These are phyloP conservation scores for Tolypocladium nubicola DNA, from an alignment of 2,329 filamentous ascomycete species.

Conservation along the genomic window DNA sequence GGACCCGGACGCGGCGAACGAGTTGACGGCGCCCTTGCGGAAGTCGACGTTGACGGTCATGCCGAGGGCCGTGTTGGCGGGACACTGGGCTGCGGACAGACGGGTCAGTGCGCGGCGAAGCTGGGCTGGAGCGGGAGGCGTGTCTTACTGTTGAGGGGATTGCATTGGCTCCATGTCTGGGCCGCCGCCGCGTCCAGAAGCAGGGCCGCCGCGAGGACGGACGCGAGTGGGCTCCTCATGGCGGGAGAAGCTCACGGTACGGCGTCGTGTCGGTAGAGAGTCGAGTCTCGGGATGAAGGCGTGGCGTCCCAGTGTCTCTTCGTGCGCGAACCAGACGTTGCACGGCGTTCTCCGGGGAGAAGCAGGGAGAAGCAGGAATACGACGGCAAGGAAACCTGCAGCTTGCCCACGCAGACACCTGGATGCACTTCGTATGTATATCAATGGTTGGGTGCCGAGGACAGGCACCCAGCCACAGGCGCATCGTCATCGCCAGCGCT, in stretches of 20 bases:
- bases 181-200: constrained; percentile 16
- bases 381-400: background rate
- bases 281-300: background rate
- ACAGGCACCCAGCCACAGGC: background rate
- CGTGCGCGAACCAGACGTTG: background rate
- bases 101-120: background rate
- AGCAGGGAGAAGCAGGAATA: background rate
- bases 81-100: constrained; percentile 45
- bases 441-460: background rate
- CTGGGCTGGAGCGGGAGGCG: background rate
- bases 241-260: background rate
- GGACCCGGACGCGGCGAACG: constrained; percentile 61
- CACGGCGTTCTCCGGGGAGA: background rate
- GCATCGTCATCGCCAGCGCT: background rate
- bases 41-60: constrained; percentile 81
- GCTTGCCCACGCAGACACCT: background rate
- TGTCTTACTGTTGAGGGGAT: constrained; percentile 18
- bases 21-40: constrained; percentile 62
- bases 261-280: background rate
- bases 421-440: background rate
- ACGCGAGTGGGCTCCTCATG: background rate
- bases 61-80: constrained; percentile 69
- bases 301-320: too few relatives aligned
- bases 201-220: constrained; percentile 3
- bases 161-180: constrained; percentile 25